Base-by-base conservation (phyloP, 805 yeast genomes). In the Suhomyces sp. region DNA sequence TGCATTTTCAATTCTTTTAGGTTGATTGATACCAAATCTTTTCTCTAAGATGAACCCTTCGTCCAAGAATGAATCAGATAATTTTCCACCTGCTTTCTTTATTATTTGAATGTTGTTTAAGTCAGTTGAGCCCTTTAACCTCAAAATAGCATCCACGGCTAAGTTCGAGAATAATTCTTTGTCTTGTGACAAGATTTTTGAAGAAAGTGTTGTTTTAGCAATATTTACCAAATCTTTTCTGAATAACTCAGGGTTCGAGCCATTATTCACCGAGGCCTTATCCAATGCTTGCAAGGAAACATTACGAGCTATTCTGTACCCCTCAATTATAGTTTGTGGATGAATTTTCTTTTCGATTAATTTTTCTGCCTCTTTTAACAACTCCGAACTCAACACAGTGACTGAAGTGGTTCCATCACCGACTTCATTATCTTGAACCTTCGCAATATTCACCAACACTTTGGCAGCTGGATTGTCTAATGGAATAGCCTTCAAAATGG, bases 341-440 rank as follows among this genome's bases (percentile, higher is more conserved):
- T 93, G 98, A 46, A 93, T 93, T 57, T 84, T 90, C 59, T 82
- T 84, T 47, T 88, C 95, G 31, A 93, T 84, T 44, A 93, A 76
- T 58, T 81, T 81, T 63, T 93, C 97, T 21, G 98, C 97, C 67
- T 91, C 97, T 58, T 95, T 79, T 48, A 93, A 71, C 40, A 93
- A 73, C 63, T 93, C 98, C 7, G 96, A 90, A 27, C 91, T 81
- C 39, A 91, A 67, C 9, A 93, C 85, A 0, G 97, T 88, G 20
- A 95, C 98, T 17, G 96, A 84, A 0, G 98, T 91, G 26, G 99
- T 93, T 48, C 99, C 99, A 57, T 93, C 98, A 42, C 98, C 98
- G 47, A 91, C 96, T 62, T 91, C 97, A 42, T 95, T 96, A 60
- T 93, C 99, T 69, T 93, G 99, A 14, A 95, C 91, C 60, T 93